Evolutionary conservation across 139 green algal genomes (phyloP).

Genomic region (Chlamydomonas eustigma): DNA sequence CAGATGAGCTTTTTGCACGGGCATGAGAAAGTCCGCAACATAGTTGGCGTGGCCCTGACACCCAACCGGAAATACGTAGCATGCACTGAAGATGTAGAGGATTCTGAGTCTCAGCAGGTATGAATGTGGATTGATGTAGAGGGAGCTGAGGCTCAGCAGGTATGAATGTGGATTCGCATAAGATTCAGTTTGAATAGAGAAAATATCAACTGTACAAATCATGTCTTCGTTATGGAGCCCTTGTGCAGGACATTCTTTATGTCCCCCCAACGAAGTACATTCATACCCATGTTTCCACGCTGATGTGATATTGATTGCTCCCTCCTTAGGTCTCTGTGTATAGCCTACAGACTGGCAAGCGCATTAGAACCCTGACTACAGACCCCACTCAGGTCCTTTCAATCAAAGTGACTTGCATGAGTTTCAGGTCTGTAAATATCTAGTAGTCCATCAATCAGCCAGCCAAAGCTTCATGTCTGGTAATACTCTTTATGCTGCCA

Average conservation of each 20-base stretch:
- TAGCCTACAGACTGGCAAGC: slow-evolving; percentile 18
- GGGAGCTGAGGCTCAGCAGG: slow-evolving; percentile 21
- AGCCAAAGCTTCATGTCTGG: too few relatives aligned
- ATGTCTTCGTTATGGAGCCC: too few relatives aligned
- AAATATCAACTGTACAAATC: too few relatives aligned
- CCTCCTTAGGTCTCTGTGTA: slow-evolving; percentile 27
- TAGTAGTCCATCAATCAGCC: too few relatives aligned
- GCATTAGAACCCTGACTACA: slow-evolving; percentile 20
- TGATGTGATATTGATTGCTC: too few relatives aligned
- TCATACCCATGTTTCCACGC: too few relatives aligned
- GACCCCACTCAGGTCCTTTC: background rate
- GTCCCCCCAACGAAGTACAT: too few relatives aligned
- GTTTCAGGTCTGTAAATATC: background rate
- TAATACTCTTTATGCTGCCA: too few relatives aligned
- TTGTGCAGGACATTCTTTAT: too few relatives aligned
- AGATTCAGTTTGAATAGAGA: too few relatives aligned
- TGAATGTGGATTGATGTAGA: too few relatives aligned
- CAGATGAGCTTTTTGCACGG: background rate
- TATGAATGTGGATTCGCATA: too few relatives aligned
- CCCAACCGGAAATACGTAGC: slow-evolving; percentile 38
- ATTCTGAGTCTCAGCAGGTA: slow-evolving; percentile 29
- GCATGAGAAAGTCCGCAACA: slow-evolving; percentile 6
- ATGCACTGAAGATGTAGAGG: slow-evolving; percentile 18
- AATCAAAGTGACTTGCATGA: background rate
- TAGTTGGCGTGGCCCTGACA: slow-evolving; percentile 15